Percentiles rank a stretch among this genome's conserved stretches.
Conservation (phyloP, 1,139 yeast species). For the Lodderomyces orthopsilosis region DNA sequence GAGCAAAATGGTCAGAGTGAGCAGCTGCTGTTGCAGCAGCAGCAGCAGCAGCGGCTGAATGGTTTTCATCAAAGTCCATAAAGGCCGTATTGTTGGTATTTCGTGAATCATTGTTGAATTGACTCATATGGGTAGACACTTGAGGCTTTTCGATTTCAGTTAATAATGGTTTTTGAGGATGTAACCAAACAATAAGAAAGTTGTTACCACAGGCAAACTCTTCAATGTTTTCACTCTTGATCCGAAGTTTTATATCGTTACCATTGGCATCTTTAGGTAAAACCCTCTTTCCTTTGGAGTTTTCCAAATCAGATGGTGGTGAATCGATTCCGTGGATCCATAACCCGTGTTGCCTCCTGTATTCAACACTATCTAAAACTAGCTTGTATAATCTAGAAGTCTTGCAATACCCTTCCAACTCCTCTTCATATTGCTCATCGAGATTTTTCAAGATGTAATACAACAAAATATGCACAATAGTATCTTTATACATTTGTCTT, state of each 20-base stretch:
- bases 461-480: conserved; percentile 35
- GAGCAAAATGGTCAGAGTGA: conserved; percentile 11
- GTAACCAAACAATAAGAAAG: conserved; percentile 33
- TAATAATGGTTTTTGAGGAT: conserved; percentile 30
- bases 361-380: conserved; percentile 27
- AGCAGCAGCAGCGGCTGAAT: conserved; percentile 2
- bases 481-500: conserved; percentile 25
- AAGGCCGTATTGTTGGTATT: conserved; percentile 8
- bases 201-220: conserved; percentile 33
- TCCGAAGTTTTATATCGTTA: conserved; percentile 7
- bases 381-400: conserved; percentile 24
- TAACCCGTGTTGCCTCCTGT: conserved; percentile 24
- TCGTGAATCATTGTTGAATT: conserved; percentile 12
- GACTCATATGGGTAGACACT: conserved; percentile 14
- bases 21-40: conserved; percentile 1
- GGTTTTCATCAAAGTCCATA: conserved; percentile 4
- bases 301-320: conserved; percentile 18
- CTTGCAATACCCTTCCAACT: conserved; percentile 25
- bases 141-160: conserved; percentile 14
- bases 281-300: conserved; percentile 7
- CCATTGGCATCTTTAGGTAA: conserved; percentile 6
- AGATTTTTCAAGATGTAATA: conserved; percentile 24
- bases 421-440: conserved; percentile 29
- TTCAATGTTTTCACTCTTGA: conserved; percentile 24
- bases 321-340: conserved; percentile 32